Percentiles rank a stretch among this genome's conserved stretches.
Evolutionary conservation across 1,139 yeast species (phyloP).

Genomic region (Petasospora fabianii): DNA sequence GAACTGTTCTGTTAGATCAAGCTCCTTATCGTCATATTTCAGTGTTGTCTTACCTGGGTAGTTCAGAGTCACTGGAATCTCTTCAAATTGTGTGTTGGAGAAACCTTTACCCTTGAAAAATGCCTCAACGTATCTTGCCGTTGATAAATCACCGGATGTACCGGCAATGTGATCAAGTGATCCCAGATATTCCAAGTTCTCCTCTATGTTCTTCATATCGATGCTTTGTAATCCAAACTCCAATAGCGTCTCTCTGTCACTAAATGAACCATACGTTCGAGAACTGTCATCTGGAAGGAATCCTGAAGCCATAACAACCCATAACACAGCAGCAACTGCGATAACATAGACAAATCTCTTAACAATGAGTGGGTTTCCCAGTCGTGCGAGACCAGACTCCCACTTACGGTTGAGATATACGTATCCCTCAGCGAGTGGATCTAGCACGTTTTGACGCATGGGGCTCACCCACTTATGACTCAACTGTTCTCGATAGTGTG

Average conservation of each 20-base stretch:
- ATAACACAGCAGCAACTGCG: slow-evolving; percentile 54
- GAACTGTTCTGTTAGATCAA: slow-evolving; percentile 49
- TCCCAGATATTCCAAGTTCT: slow-evolving; percentile 69
- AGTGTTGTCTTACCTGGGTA: slow-evolving; percentile 43
- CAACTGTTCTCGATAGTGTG: slow-evolving; percentile 12
- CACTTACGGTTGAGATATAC: slow-evolving; percentile 40
- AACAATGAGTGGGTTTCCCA: slow-evolving; percentile 85
- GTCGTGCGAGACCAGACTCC: slow-evolving; percentile 54
- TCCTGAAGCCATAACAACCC: slow-evolving; percentile 54
- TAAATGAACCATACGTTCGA: slow-evolving; percentile 56
- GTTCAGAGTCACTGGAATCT: slow-evolving; percentile 44
- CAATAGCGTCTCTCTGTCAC: slow-evolving; percentile 51
- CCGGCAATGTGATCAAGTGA: slow-evolving; percentile 88
- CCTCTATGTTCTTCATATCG: slow-evolving; percentile 57
- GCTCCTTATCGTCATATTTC: slow-evolving; percentile 32
- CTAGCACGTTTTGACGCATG: slow-evolving; percentile 37
- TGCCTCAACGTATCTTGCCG: slow-evolving; percentile 61
- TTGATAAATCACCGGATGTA: slow-evolving; percentile 73
- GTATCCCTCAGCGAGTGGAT: slow-evolving; percentile 66
- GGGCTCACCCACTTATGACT: slow-evolving; percentile 25
- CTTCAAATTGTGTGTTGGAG: slow-evolving; percentile 9
- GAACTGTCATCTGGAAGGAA: slow-evolving; percentile 44
- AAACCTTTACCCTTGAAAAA: slow-evolving; percentile 51
- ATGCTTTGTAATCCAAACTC: slow-evolving; percentile 48
- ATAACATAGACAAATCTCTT: slow-evolving; percentile 71